Evolutionary conservation across 1,139 yeast species (phyloP).

Genomic region (Candida glucosophila): DNA sequence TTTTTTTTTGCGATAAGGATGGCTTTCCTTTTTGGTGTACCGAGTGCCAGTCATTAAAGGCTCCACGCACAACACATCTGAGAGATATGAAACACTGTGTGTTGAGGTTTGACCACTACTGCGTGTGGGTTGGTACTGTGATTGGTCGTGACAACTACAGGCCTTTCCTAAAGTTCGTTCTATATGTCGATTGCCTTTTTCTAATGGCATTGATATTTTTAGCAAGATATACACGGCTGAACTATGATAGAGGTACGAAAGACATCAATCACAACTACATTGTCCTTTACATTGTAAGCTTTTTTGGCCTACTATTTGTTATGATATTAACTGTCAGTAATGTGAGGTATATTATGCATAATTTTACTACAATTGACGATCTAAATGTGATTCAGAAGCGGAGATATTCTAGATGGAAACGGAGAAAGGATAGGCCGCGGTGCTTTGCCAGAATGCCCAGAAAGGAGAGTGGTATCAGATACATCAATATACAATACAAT

Average conservation of each 20-base stretch:
- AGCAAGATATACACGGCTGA: constrained; percentile 18
- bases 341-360: constrained; percentile 26
- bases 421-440: constrained; percentile 11
- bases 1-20: constrained; percentile 46
- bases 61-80: constrained; percentile 51
- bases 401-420: constrained; percentile 14
- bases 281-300: constrained; percentile 23
- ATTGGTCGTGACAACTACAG: constrained; percentile 50
- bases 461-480: constrained; percentile 23
- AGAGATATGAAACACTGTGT: constrained; percentile 37
- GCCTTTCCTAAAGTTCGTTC: constrained; percentile 40
- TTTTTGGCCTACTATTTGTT: constrained; percentile 32
- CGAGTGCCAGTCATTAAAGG: constrained; percentile 42
- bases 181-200: constrained; percentile 25
- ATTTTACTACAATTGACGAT: constrained; percentile 40
- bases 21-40: constrained; percentile 62
- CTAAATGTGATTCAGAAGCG: constrained; percentile 17
- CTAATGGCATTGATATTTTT: constrained; percentile 17
- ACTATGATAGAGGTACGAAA: constrained; percentile 12
- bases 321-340: constrained; percentile 33
- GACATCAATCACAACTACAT: constrained; percentile 39
- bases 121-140: constrained; percentile 53
- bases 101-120: constrained; percentile 57
- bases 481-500: constrained; percentile 19
- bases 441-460: constrained; percentile 21